Evolutionary conservation across 768 basidiomycete genomes (phyloP).

Genomic region (Russula olivacea): DNA sequence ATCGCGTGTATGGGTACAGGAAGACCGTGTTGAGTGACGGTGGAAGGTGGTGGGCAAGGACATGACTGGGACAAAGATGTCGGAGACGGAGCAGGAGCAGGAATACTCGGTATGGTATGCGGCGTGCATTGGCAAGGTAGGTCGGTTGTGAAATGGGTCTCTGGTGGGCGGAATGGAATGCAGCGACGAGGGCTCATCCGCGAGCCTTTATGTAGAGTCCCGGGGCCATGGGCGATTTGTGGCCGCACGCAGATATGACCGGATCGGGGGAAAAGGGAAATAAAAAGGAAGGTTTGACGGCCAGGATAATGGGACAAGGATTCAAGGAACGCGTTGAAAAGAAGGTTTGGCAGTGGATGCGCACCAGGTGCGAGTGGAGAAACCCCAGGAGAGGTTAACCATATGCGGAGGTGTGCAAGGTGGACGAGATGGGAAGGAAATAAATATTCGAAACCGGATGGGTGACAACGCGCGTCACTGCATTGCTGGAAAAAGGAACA

Average conservation of each 20-base stretch:
- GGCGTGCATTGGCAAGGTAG: neutral
- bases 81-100: neutral
- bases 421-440: conserved; percentile 7
- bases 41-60: conserved; percentile 25
- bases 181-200: conserved; percentile 4
- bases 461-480: conserved; percentile 9
- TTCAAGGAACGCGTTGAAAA: conserved; percentile 19
- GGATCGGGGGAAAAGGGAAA: conserved; percentile 4
- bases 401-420: conserved; percentile 7
- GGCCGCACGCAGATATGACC: conserved; percentile 13
- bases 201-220: conserved; percentile 13
- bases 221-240: conserved; percentile 19
- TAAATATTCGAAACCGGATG: neutral
- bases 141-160: conserved; percentile 1
- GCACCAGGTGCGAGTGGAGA: conserved; percentile 12
- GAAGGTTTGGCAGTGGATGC: conserved; percentile 14
- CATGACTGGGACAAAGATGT: conserved; percentile 8
- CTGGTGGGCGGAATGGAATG: conserved; percentile 5
- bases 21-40: neutral
- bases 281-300: conserved; percentile 1
- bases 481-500: conserved; percentile 9
- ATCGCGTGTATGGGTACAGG: conserved; percentile 19
- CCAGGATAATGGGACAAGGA: conserved; percentile 16
- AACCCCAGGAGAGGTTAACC: conserved; percentile 16
- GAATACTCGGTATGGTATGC: neutral